A percentile compares a stretch with the other conserved stretches of the same genome.
Evolutionary conservation across 148 eudicot species (phyloP).

Genomic region (Vaccinium vitisidaea): DNA sequence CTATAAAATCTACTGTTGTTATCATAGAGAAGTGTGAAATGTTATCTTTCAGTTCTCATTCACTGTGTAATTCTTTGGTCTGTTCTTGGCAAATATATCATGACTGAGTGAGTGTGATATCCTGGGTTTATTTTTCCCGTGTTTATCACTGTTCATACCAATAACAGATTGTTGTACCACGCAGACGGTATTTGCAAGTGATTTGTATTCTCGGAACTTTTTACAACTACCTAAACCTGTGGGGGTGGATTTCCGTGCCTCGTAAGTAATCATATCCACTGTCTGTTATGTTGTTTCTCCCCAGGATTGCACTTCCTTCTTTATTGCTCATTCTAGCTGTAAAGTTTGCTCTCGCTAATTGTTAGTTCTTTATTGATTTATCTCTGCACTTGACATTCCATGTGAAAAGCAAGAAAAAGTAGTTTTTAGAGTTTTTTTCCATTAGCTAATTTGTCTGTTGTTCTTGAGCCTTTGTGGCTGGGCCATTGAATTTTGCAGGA

Average conservation of each 20-base stretch:
- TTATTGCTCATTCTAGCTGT: conserved; percentile 4
- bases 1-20: background rate
- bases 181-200: conserved; percentile 93
- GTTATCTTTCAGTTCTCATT: background rate
- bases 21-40: background rate
- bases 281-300: background rate
- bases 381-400: background rate
- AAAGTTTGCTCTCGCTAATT: background rate
- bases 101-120: background rate
- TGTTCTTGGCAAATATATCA: background rate
- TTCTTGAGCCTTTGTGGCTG: background rate
- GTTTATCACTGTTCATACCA: background rate
- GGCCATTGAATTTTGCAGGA: background rate
- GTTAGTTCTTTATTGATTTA: background rate
- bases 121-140: background rate
- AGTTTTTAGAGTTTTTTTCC: background rate
- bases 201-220: conserved; percentile 84
- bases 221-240: conserved; percentile 82
- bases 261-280: conserved; percentile 54
- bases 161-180: conserved; percentile 22
- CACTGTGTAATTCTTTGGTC: background rate
- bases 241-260: conserved; percentile 98
- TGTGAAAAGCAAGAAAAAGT: background rate
- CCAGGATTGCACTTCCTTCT: background rate
- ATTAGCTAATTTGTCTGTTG: background rate